phyloP scores from a whole-genome alignment of 1,284 basidiomycete species.

The Malassezia restricta region DNA sequence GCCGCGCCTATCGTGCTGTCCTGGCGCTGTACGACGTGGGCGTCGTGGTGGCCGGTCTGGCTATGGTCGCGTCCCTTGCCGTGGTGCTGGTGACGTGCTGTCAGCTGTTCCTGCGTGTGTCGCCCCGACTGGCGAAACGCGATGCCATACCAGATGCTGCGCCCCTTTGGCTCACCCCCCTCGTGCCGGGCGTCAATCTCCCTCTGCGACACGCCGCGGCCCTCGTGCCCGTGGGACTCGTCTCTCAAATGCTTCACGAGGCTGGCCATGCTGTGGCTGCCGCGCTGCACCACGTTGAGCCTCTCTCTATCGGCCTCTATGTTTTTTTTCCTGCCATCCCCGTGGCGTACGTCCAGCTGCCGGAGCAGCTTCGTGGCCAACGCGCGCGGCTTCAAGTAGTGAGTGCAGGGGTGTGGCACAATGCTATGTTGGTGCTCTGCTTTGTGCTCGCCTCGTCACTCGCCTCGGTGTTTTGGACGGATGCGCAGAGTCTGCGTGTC shows the following conservation, averaged over 20 bases:
- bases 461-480: not conserved
- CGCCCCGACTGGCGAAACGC: not conserved
- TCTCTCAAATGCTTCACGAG: constrained; percentile 13
- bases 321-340: constrained; percentile 16
- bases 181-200: constrained; percentile 12
- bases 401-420: constrained; percentile 18
- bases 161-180: constrained; percentile 2
- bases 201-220: not conserved
- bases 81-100: not conserved
- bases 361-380: not conserved
- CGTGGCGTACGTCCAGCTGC: constrained; percentile 14
- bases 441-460: not conserved
- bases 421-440: constrained; percentile 3
- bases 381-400: constrained; percentile 7
- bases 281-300: constrained; percentile 6
- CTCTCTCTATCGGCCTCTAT: constrained; percentile 7
- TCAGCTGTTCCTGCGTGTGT: not conserved
- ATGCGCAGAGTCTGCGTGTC: constrained; percentile 6
- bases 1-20: not conserved
- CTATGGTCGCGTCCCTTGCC: not conserved
- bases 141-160: not conserved
- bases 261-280: constrained; percentile 16
- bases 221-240: not conserved
- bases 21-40: not conserved
- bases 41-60: not conserved